Conservation (phyloP, 2,329 filamentous ascomycete species). For the Colletotrichum lindemuthianum region DNA sequence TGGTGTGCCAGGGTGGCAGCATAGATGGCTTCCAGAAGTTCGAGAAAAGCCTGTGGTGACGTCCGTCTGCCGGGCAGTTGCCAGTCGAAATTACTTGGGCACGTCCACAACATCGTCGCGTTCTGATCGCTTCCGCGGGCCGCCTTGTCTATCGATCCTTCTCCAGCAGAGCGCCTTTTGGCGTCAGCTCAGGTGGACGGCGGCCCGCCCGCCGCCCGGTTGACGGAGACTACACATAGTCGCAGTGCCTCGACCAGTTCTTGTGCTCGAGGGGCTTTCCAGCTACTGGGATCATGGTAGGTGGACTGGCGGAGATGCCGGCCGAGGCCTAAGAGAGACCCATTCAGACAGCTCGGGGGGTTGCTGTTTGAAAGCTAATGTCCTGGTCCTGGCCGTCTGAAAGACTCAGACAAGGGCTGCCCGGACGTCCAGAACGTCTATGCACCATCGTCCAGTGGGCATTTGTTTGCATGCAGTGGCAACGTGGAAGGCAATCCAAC, state of each 20-base stretch:
- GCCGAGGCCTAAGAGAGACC: slow-evolving; percentile 18
- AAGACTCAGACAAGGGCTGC: slow-evolving; percentile 19
- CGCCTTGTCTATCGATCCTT: not conserved
- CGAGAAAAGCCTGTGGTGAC: slow-evolving; percentile 11
- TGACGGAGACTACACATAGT: slow-evolving; percentile 4
- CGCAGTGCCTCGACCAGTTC: slow-evolving; percentile 10
- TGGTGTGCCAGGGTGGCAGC: not conserved
- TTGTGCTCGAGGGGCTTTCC: slow-evolving; percentile 2
- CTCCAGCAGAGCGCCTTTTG: not conserved
- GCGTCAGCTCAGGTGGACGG: not conserved
- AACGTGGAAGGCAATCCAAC: not conserved
- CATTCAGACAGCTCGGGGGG: slow-evolving; percentile 3
- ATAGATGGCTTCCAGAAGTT: slow-evolving; percentile 31
- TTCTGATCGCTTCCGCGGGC: not conserved
- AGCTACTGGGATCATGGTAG: slow-evolving; percentile 18
- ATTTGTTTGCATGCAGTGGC: not conserved
- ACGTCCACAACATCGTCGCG: not conserved
- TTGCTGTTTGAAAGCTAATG: slow-evolving; percentile 1
- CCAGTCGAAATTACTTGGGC: slow-evolving; percentile 11
- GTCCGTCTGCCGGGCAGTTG: not conserved
- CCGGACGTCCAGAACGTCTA: slow-evolving; percentile 14
- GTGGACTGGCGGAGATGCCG: slow-evolving; percentile 35
- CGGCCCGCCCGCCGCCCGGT: not conserved
- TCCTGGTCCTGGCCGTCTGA: slow-evolving; percentile 5
- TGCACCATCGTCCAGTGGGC: slow-evolving; percentile 5